Base-by-base conservation (phyloP, 2,329 filamentous ascomycete species). In the Aureobasidium sp. region DNA sequence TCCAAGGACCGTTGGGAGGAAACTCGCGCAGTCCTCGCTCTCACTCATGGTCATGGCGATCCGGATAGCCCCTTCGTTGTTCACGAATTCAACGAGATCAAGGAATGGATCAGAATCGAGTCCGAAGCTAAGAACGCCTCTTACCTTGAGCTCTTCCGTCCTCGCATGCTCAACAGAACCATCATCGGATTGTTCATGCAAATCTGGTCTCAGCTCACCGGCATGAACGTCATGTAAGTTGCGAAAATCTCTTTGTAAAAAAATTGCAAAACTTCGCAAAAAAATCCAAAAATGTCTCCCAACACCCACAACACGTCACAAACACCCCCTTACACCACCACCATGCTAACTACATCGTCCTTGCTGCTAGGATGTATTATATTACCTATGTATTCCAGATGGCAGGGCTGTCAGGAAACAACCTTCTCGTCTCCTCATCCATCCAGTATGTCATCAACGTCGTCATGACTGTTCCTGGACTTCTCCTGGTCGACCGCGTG, bases 381-480 rank as follows among this genome's bases (percentile, higher is more conserved):
- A 67, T 79, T 34, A 76, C 74, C 5, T 89, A 88, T 66, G 82
- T 90, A 63, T 89, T 90, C 72, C 79, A 79, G 12, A 90, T 90
- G 87, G 86, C 87, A 17, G 87, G 87, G 11, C 77, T 87, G 29
- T 64, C 60, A 5, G 67, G 64, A 3, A 78, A 83, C 67, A 80
- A 79, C 59, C 81, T 84, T 41, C 79, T 90, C 9, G 73, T 89
- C 48, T 82, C 87, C 8, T 87, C 85, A 20, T 84, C 83, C 11
- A 89, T 90, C 65, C 85, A 89, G 70, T 90, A 89, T 71, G 80
- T 91, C 68, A 90, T 93, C 78, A 92, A 92, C 72, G 89, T 93
- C 1, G 64, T 86, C 58, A 89, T 90, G 85, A 93, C 90, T 0
- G 72, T 92, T 3, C 87, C 88, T 0, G 89, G 89, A 1, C 20